These are phyloP conservation scores for Amanita pseudoporphyria DNA, from an alignment of 768 basidiomycete species.

Conservation along the genomic window DNA sequence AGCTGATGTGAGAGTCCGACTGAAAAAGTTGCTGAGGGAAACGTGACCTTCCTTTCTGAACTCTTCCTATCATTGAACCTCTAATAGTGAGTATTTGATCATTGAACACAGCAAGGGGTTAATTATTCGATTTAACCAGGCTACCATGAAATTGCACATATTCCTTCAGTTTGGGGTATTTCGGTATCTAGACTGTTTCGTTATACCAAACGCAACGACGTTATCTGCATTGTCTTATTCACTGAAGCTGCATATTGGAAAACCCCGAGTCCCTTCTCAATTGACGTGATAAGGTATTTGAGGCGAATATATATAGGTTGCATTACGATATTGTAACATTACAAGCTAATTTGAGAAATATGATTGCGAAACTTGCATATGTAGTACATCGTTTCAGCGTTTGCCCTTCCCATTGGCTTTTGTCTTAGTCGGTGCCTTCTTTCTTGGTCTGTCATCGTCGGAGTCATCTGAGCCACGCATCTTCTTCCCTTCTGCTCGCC, in stretches of 20 bases:
- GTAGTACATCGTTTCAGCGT: slow-evolving; percentile 13
- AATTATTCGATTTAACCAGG: background rate
- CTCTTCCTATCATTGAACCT: too few relatives aligned
- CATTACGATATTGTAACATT: background rate
- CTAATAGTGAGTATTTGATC: background rate
- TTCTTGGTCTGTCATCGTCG: slow-evolving; percentile 38
- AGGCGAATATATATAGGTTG: background rate
- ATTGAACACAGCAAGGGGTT: background rate
- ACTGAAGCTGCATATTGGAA: too few relatives aligned
- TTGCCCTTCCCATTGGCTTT: slow-evolving; percentile 26
- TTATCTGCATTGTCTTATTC: too few relatives aligned
- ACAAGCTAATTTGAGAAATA: background rate
- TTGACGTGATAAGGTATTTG: too few relatives aligned
- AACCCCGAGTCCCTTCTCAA: too few relatives aligned
- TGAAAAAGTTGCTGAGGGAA: slow-evolving; percentile 36
- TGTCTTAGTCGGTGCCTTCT: slow-evolving; percentile 31
- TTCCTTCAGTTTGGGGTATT: background rate
- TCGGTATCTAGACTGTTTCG: too few relatives aligned
- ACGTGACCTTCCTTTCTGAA: slow-evolving; percentile 15
- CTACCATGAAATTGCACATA: background rate
- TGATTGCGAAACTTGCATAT: background rate
- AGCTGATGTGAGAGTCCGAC: slow-evolving; percentile 24
- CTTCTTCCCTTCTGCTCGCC: slow-evolving; percentile 31
- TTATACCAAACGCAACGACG: too few relatives aligned
- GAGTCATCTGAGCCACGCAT: slow-evolving; percentile 42